Percentiles rank a stretch among this genome's conserved stretches.
Evolutionary conservation across 1,139 yeast genomes (phyloP).

Genomic region (Yamadazyma trypodendri): DNA sequence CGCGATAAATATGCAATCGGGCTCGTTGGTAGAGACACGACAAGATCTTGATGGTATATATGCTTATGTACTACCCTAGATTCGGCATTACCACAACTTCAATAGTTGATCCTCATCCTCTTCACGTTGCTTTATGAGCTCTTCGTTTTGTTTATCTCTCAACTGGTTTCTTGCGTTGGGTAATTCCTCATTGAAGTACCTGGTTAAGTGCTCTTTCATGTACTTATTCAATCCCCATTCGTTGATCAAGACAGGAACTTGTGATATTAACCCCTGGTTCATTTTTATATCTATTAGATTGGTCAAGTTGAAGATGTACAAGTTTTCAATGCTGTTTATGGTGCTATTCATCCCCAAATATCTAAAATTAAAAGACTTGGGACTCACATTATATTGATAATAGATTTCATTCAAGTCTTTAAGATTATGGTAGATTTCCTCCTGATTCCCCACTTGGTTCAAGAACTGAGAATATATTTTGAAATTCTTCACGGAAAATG

Average conservation of each 20-base stretch:
- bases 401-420: conserved; percentile 21
- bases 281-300: conserved; percentile 31
- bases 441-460: conserved; percentile 20
- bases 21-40: not conserved
- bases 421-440: conserved; percentile 24
- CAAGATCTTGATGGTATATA: not conserved
- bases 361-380: conserved; percentile 28
- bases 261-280: conserved; percentile 19
- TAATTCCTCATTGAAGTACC: conserved; percentile 19
- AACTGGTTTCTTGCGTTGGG: conserved; percentile 24
- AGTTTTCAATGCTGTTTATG: conserved; percentile 5
- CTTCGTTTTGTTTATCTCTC: conserved; percentile 28
- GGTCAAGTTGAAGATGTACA: conserved; percentile 29
- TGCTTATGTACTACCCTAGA: too few relatives aligned
- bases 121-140: conserved; percentile 25
- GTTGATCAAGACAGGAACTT: conserved; percentile 30
- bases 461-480: conserved; percentile 24
- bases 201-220: conserved; percentile 25
- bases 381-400: conserved; percentile 19
- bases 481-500: conserved; percentile 27
- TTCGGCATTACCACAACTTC: conserved; percentile 33
- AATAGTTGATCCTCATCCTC: conserved; percentile 35
- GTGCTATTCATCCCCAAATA: conserved; percentile 9
- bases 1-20: conserved; percentile 3
- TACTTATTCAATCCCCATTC: conserved; percentile 38